Conservation (phyloP, 352 stramenopile genomes). For the Sclerospora graminicola region DNA sequence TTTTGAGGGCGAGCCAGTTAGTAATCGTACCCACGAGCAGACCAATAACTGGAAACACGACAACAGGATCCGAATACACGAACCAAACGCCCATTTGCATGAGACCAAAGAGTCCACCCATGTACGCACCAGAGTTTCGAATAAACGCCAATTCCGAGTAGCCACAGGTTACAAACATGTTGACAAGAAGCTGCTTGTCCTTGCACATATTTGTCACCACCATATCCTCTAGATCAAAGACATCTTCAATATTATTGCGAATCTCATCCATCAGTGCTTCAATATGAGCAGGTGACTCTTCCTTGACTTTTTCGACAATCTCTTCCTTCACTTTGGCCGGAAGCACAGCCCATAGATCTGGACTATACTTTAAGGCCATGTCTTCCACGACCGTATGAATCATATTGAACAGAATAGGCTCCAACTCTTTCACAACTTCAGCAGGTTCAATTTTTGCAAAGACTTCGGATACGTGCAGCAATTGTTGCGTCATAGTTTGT, state of each 20-base stretch:
- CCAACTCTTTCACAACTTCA: conserved; percentile 87
- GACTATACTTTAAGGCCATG: conserved; percentile 86
- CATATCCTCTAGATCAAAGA: conserved; percentile 94
- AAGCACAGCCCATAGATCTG: conserved; percentile 70
- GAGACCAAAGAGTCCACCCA: conserved; percentile 84
- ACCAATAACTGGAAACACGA: conserved; percentile 88
- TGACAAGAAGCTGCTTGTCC: conserved; percentile 92
- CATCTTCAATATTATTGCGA: conserved; percentile 91
- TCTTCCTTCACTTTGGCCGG: conserved; percentile 79
- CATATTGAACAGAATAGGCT: conserved; percentile 86
- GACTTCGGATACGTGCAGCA: conserved; percentile 89
- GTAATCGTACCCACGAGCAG: conserved; percentile 94
- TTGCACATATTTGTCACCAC: conserved; percentile 90
- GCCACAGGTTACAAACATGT: conserved; percentile 91
- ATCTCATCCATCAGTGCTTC: conserved; percentile 92
- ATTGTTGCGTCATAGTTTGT: conserved; percentile 90
- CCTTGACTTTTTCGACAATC: conserved; percentile 92
- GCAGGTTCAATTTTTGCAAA: conserved; percentile 87
- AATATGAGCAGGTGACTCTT: conserved; percentile 88
- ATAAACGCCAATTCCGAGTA: conserved; percentile 90
- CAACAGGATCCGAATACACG: conserved; percentile 64
- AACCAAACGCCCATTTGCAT: conserved; percentile 88
- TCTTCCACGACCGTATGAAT: conserved; percentile 84
- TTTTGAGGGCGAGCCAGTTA: conserved; percentile 93
- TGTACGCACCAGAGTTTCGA: conserved; percentile 83